phyloP scores from a whole-genome alignment of 495 filamentous ascomycete genomes.

The Xylaria bambusicola region DNA sequence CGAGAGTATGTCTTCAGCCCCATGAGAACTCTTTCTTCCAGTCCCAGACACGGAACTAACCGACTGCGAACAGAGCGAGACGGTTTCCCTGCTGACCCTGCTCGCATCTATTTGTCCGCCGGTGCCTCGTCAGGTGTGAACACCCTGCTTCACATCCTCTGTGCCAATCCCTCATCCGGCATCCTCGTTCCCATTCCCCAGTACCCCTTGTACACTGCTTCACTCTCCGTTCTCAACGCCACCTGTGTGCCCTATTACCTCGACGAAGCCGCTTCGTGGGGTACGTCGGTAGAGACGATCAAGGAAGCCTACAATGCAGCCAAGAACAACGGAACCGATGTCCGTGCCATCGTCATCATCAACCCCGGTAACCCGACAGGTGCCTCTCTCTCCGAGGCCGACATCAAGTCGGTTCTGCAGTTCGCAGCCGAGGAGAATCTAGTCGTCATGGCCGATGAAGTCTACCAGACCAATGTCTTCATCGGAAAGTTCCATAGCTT shows the following conservation, averaged over 20 bases:
- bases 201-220: constrained; percentile 97
- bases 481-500: constrained; percentile 89
- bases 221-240: constrained; percentile 81
- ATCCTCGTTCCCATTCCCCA: constrained; percentile 95
- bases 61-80: constrained; percentile 63
- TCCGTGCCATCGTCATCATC: constrained; percentile 92
- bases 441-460: constrained; percentile 91
- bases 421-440: constrained; percentile 84
- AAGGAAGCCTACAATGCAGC: constrained; percentile 69
- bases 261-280: constrained; percentile 82
- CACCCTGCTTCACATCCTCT: constrained; percentile 88
- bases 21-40: not conserved
- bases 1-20: constrained; percentile 56
- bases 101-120: constrained; percentile 80
- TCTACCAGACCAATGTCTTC: constrained; percentile 99
- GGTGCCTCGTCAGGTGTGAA: constrained; percentile 94
- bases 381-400: constrained; percentile 72
- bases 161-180: constrained; percentile 73
- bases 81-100: constrained; percentile 76
- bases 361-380: constrained; percentile 98
- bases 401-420: constrained; percentile 78
- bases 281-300: constrained; percentile 79
- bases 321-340: constrained; percentile 72
- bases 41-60: not conserved
- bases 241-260: constrained; percentile 89